These are phyloP conservation scores for Termitomyces sp. DNA, from an alignment of 768 basidiomycete species.

Conservation along the genomic window DNA sequence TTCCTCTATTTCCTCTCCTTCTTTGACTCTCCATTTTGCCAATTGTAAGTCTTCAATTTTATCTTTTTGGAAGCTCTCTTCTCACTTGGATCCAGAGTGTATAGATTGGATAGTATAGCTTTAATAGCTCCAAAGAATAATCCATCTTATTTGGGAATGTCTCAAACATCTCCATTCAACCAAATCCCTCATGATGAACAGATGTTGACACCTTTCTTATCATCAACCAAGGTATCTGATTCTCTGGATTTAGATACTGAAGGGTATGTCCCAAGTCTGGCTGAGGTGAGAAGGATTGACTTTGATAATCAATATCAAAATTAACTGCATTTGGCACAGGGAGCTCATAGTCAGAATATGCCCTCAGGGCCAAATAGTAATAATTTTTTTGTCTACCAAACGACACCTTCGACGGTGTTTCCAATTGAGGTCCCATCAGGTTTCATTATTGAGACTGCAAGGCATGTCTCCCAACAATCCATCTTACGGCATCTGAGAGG, in stretches of 20 bases:
- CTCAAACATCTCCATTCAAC: background rate
- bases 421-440: background rate
- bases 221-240: background rate
- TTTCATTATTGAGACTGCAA: background rate
- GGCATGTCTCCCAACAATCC: background rate
- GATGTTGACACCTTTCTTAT: background rate
- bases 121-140: slow-evolving; percentile 1
- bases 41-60: background rate
- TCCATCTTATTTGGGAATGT: slow-evolving; percentile 5
- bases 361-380: background rate
- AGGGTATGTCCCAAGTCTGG: background rate
- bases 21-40: background rate
- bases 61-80: background rate
- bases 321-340: background rate
- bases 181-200: background rate
- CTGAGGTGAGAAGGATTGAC: background rate
- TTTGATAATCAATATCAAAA: background rate
- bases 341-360: background rate
- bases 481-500: no score
- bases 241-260: background rate
- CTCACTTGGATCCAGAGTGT: background rate
- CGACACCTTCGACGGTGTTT: background rate
- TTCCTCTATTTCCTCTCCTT: no score
- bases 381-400: background rate
- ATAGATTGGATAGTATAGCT: background rate